Evolutionary conservation across 352 stramenopile species (phyloP), one percentile per base, ranked within the genome.

Genomic region (Phytopythium sindhum): DNA sequence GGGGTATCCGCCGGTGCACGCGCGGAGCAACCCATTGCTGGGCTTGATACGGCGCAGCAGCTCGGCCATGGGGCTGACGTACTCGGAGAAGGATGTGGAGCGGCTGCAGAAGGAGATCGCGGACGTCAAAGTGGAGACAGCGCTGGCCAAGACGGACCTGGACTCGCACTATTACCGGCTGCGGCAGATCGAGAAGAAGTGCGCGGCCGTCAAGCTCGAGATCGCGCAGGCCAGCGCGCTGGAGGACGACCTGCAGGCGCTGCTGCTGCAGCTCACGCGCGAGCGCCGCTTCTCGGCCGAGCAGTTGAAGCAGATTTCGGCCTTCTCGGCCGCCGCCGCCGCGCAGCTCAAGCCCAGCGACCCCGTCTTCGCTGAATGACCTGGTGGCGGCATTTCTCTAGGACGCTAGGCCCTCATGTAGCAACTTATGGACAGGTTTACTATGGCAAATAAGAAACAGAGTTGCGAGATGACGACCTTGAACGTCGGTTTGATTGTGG

Each of bases 51-150:
- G 56, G 53, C 60, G 64, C 39, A 58, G 55, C 26, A 55, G 33
- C 44, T 53, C 64, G n/a, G 57, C 60, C 21, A 62, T 48, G 8
- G 60, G 61, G 2, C 28, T 26, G 63, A 67, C 69, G 44, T 60
- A 63, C 64, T 73, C 72, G 1, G 73, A 78, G 47, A 88, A 85
- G 65, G 82, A 91, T 37, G 73, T 89, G 28, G 72, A 88, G 59
- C 74, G 72, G 29, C 68, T 91, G 2, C 73, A 91, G 35, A 84
- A 78, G 57, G 80, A 91, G 57, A 64, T 91, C 29, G 82, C 82
- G 1, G 82, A 89, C 64, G 82, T 70, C 1, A 91, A 91, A 66
- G 69, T 91, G 21, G 65, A 75, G 3, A 76, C 80, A 11, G 82
- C 82, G 12, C 57, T 84, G 19, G 78, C 75, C 26, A 88, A 88